Evolutionary conservation across 2,329 filamentous ascomycete genomes (phyloP).

Genomic region (Sporothrix pallida): DNA sequence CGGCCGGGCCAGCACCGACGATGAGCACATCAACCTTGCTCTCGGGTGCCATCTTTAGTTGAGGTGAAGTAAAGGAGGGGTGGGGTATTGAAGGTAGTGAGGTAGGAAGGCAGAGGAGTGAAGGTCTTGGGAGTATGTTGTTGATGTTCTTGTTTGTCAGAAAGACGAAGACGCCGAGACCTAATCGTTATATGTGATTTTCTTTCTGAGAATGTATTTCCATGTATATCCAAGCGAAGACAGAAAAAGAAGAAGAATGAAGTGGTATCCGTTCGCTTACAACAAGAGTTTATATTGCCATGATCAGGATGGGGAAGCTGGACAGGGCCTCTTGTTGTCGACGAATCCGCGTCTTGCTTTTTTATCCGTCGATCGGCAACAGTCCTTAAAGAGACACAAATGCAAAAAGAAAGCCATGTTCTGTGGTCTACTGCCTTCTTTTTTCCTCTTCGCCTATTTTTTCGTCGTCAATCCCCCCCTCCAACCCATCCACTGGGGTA

Average conservation of each 20-base stretch:
- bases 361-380: not conserved
- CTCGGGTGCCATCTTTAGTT: constrained; percentile 5
- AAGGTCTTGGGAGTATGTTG: not conserved
- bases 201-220: not conserved
- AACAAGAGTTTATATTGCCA: constrained; percentile 9
- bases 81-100: not conserved
- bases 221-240: not conserved
- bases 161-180: constrained; percentile 11
- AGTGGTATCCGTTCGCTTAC: not conserved
- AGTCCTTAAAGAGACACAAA: not conserved
- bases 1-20: constrained; percentile 42
- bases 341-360: constrained; percentile 4
- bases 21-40: constrained; percentile 38
- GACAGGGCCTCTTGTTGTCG: not conserved
- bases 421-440: not conserved
- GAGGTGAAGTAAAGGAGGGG: not conserved
- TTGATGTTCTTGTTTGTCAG: constrained; percentile 2
- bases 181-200: not conserved
- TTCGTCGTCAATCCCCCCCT: not conserved
- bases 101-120: not conserved
- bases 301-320: not conserved
- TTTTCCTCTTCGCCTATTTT: not conserved
- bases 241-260: not conserved
- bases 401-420: not conserved
- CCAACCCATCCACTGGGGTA: not conserved